These are phyloP conservation scores for Gnaphalium uliginosum DNA, from an alignment of 129 eudicot genomes.

Conservation along the genomic window DNA sequence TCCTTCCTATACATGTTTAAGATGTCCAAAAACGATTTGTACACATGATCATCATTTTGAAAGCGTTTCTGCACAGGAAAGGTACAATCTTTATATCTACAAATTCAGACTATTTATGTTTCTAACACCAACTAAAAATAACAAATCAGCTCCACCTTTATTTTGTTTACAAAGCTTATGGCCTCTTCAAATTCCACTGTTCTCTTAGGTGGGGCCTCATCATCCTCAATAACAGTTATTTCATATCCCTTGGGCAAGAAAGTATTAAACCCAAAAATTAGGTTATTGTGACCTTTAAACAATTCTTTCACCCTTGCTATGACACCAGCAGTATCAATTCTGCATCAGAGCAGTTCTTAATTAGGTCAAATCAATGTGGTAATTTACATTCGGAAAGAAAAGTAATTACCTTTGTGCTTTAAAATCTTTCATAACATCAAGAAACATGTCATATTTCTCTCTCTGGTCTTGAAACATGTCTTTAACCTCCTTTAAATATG, in stretches of 20 bases:
- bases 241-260: constrained; percentile 97
- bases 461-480: constrained; percentile 90
- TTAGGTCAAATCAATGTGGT: background rate
- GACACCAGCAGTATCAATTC: constrained; percentile 95
- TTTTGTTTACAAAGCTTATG: constrained; percentile 92
- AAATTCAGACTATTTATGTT: background rate
- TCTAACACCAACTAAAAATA: constrained; percentile 10
- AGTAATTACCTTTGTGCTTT: constrained; percentile 82
- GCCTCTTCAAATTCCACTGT: constrained; percentile 94
- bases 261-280: constrained; percentile 89
- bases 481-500: constrained; percentile 90
- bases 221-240: constrained; percentile 81
- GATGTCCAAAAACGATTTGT: constrained; percentile 83
- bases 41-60: constrained; percentile 78
- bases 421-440: constrained; percentile 88
- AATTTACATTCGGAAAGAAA: constrained; percentile 9
- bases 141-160: constrained; percentile 55
- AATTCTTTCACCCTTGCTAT: constrained; percentile 90
- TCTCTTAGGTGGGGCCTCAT: constrained; percentile 78
- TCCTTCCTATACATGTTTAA: constrained; percentile 91
- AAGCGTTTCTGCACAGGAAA: constrained; percentile 71
- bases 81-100: background rate
- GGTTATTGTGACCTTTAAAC: constrained; percentile 85
- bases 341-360: constrained; percentile 41
- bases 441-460: constrained; percentile 83